A percentile compares a stretch with the other conserved stretches of the same genome.
Conservation (phyloP, 208 protist genomes). For the Trypanosoma theileri region DNA sequence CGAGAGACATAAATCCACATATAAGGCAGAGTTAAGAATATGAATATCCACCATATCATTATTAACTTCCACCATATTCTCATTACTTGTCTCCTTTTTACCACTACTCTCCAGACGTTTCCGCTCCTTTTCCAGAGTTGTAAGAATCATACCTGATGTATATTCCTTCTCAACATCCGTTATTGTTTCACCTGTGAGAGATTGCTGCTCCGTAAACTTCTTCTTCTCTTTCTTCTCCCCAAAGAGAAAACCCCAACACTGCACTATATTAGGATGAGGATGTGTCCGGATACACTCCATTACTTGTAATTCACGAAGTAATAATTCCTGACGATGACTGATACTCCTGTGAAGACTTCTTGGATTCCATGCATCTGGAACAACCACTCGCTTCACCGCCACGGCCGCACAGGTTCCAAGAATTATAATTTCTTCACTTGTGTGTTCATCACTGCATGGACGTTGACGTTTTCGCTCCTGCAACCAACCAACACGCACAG, state of each 20-base stretch:
- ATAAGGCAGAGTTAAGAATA: conserved; percentile 8
- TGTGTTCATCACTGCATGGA: not conserved
- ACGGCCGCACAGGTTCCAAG: conserved; percentile 24
- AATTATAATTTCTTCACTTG: not conserved
- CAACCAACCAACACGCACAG: conserved; percentile 34
- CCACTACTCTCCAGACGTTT: not conserved
- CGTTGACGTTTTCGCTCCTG: conserved; percentile 18
- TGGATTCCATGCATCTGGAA: not conserved
- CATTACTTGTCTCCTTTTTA: not conserved
- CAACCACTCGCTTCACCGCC: conserved; percentile 32
- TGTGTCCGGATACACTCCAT: conserved; percentile 30
- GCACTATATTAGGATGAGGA: conserved; percentile 44
- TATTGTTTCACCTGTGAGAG: too few species aligned
- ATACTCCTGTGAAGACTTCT: too few species aligned
- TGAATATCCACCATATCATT: not conserved
- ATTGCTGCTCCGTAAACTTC: not conserved
- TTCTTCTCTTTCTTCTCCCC: not conserved
- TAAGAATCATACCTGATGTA: conserved; percentile 1
- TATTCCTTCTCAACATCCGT: too few species aligned
- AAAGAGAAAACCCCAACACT: conserved; percentile 46
- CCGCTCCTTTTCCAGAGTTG: conserved; percentile 8
- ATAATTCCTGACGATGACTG: not conserved
- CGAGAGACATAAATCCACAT: conserved; percentile 31
- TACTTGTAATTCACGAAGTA: conserved; percentile 33
- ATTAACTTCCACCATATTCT: not conserved